Evolutionary conservation across 306 rosid genomes (phyloP).

Genomic region (Cicer bijugum): DNA sequence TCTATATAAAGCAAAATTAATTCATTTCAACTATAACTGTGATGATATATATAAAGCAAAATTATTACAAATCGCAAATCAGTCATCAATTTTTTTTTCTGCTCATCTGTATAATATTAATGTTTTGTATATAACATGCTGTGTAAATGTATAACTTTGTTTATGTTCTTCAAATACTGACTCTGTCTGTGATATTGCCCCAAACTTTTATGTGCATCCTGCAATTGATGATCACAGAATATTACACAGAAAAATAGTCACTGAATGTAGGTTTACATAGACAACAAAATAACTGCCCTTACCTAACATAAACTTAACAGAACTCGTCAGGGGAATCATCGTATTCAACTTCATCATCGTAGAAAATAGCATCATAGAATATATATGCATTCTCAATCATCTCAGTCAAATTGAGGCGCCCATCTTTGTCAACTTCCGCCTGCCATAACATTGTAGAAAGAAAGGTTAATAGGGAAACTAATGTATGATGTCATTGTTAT

Average conservation of each 20-base stretch:
- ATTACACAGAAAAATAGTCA: constrained; percentile 7
- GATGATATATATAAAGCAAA: no score
- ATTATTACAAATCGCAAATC: no score
- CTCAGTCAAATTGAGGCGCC: constrained; percentile 78
- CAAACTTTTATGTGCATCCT: constrained; percentile 47
- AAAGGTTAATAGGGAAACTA: constrained; percentile 28
- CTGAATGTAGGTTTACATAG: constrained; percentile 9
- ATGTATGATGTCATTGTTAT: constrained; percentile 46
- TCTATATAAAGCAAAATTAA: no score
- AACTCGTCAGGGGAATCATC: constrained; percentile 73
- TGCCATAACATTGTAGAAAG: constrained; percentile 47
- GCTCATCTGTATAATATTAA: no score
- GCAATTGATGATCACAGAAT: constrained; percentile 34
- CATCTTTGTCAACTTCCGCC: constrained; percentile 89
- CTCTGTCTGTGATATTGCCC: background rate
- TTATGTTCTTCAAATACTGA: no score
- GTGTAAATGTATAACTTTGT: no score
- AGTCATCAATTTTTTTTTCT: no score
- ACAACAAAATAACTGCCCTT: constrained; percentile 11
- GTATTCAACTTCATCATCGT: constrained; percentile 70
- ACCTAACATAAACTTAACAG: constrained; percentile 60
- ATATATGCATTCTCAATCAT: constrained; percentile 91
- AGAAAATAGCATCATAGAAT: constrained; percentile 87
- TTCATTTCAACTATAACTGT: no score
- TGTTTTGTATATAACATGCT: no score